phyloP scores from a whole-genome alignment of 2,329 filamentous ascomycete genomes.

The Nemania abortiva region DNA sequence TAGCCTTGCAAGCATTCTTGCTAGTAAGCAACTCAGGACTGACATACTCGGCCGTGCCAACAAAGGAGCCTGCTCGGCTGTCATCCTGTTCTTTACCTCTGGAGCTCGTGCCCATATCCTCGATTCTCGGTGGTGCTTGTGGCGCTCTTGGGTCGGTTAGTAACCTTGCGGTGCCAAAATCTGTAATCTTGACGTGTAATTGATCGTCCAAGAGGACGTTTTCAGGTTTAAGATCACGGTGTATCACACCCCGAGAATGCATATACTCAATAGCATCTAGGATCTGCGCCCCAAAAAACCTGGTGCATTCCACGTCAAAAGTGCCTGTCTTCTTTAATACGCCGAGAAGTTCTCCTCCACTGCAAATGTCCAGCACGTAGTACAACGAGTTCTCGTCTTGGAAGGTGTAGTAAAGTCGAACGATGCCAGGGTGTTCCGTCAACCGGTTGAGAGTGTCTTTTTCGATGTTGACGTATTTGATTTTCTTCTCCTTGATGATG shows the following conservation, averaged over 20 bases:
- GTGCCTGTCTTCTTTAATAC: constrained; percentile 94
- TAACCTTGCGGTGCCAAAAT: constrained; percentile 98
- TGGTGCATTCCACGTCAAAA: constrained; percentile 93
- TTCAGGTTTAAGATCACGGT: constrained; percentile 95
- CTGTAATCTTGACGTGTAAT: constrained; percentile 98
- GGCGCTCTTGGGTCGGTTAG: constrained; percentile 70
- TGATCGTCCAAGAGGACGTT: constrained; percentile 95
- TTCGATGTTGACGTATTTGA: constrained; percentile 99
- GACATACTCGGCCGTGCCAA: constrained; percentile 97
- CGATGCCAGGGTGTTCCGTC: constrained; percentile 95
- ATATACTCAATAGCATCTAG: constrained; percentile 97
- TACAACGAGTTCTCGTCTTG: constrained; percentile 97
- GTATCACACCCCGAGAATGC: constrained; percentile 95
- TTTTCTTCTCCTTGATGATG: constrained; percentile 99
- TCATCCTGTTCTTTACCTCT: constrained; percentile 65
- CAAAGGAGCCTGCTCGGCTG: constrained; percentile 89
- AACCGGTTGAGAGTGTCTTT: constrained; percentile 97
- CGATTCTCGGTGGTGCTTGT: constrained; percentile 55
- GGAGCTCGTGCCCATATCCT: constrained; percentile 55
- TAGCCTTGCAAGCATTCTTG: constrained; percentile 97
- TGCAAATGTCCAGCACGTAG: constrained; percentile 94
- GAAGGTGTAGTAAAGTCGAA: constrained; percentile 97
- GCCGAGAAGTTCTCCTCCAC: constrained; percentile 89
- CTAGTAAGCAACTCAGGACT: constrained; percentile 97
- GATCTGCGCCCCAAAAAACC: constrained; percentile 96